Evolutionary conservation across 2,329 filamentous ascomycete genomes (phyloP).

Genomic region (Penicillium capsulatum): DNA sequence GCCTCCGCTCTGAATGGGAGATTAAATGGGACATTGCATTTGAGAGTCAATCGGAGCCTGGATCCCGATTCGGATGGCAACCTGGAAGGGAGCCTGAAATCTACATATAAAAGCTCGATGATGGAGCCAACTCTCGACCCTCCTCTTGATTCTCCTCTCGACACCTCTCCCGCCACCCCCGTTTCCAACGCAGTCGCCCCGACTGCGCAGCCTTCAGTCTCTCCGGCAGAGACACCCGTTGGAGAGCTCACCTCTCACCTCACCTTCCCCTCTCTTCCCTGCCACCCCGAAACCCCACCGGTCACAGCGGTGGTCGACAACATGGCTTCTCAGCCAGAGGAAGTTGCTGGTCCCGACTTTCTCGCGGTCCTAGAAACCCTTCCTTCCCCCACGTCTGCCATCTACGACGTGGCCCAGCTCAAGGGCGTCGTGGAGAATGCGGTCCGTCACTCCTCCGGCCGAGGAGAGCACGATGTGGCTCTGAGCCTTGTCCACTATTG

Average conservation of each 20-base stretch:
- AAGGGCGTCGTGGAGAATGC: slow-evolving; percentile 9
- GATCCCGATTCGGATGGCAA: too few species aligned
- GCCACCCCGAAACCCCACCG: slow-evolving; percentile 5
- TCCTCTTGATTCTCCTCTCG: background rate
- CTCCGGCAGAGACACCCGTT: slow-evolving; percentile 6
- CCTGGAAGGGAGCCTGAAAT: too few species aligned
- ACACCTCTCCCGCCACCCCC: slow-evolving; percentile 11
- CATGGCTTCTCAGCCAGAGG: slow-evolving; percentile 6
- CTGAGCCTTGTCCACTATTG: slow-evolving; percentile 18
- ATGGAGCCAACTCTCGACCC: too few species aligned
- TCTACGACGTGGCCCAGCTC: slow-evolving; percentile 14
- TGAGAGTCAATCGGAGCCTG: too few species aligned
- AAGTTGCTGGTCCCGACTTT: slow-evolving; percentile 6
- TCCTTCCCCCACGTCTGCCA: slow-evolving; percentile 10
- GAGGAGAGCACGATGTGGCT: slow-evolving; percentile 6
- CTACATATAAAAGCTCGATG: too few species aligned
- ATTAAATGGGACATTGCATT: too few species aligned
- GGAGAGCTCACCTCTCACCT: slow-evolving; percentile 1
- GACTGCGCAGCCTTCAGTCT: slow-evolving; percentile 5
- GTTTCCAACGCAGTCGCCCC: slow-evolving; percentile 11
- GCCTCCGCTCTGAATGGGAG: too few species aligned
- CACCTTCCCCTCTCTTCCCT: slow-evolving; percentile 4
- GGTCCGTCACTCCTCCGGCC: slow-evolving; percentile 2
- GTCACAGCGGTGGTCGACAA: slow-evolving; percentile 3
- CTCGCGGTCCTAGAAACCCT: slow-evolving; percentile 11